Evolutionary conservation across 768 basidiomycete genomes (phyloP).

Genomic region (Calocera cornea): DNA sequence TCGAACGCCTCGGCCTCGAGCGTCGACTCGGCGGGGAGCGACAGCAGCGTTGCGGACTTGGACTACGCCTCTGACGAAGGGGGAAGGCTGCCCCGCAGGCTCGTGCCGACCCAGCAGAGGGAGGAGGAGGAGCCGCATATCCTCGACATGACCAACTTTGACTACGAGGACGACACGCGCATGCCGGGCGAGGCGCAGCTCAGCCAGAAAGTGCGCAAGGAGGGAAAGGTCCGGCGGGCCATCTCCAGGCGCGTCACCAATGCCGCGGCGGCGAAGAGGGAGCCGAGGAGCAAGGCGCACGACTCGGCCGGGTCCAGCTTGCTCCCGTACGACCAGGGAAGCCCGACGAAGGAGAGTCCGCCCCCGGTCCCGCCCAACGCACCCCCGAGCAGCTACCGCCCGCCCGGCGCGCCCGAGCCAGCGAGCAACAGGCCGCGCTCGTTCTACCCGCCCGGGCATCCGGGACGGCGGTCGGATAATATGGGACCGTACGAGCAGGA

Average conservation of each 20-base stretch:
- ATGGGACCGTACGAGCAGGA: background rate
- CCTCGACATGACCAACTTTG: conserved; percentile 61
- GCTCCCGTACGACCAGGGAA: background rate
- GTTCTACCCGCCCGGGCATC: background rate
- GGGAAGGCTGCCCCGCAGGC: background rate
- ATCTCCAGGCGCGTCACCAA: conserved; percentile 25
- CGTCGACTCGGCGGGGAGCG: conserved; percentile 9
- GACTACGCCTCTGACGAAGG: conserved; percentile 10
- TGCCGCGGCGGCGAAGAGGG: background rate
- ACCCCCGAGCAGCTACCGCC: background rate
- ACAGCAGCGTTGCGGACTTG: conserved; percentile 15
- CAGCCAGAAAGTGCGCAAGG: conserved; percentile 39
- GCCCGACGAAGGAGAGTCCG: background rate
- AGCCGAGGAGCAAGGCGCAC: background rate
- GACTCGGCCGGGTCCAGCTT: background rate
- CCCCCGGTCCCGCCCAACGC: background rate
- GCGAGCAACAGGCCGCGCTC: background rate
- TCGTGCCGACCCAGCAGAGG: conserved; percentile 23
- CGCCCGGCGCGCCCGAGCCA: background rate
- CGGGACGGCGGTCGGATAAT: background rate
- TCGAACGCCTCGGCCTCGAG: conserved; percentile 11
- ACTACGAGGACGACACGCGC: conserved; percentile 52
- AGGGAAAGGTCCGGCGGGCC: conserved; percentile 46
- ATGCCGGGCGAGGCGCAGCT: conserved; percentile 45
- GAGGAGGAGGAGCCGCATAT: conserved; percentile 32